Conservation (phyloP, 768 basidiomycete species). For the Pseudohyphozyma bogoriensis region DNA sequence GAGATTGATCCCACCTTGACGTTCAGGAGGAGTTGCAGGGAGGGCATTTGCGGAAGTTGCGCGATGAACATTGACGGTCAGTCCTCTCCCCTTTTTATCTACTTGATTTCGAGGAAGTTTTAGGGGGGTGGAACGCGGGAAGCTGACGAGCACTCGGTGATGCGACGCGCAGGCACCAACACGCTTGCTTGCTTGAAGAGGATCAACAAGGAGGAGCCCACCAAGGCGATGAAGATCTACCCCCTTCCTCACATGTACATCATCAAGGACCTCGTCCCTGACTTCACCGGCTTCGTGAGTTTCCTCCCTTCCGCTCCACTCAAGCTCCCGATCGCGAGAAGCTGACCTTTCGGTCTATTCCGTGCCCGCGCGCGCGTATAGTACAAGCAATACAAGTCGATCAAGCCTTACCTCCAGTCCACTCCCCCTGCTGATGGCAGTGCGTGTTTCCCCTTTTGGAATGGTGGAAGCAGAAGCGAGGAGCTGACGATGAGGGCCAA, state of each 20-base stretch:
- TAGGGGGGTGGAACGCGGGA: background rate
- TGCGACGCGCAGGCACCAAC: constrained; percentile 45
- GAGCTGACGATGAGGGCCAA: background rate
- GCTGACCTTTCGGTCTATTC: constrained; percentile 74
- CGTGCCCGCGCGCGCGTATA: too few species aligned
- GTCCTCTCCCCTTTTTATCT: constrained; percentile 13
- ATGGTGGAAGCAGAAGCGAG: background rate
- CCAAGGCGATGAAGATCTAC: constrained; percentile 80
- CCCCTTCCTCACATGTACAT: constrained; percentile 65
- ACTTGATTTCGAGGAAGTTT: background rate
- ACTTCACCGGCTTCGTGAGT: constrained; percentile 41
- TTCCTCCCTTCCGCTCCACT: constrained; percentile 3
- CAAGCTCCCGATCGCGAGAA: too few species aligned
- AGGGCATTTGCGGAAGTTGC: constrained; percentile 95
- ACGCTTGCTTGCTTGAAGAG: constrained; percentile 94
- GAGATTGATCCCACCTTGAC: constrained; percentile 94
- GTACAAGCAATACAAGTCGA: constrained; percentile 99
- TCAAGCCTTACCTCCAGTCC: constrained; percentile 54
- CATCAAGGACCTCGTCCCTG: constrained; percentile 78
- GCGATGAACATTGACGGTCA: constrained; percentile 99
- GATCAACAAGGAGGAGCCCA: constrained; percentile 65
- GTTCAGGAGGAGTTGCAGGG: constrained; percentile 83
- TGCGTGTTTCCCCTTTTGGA: background rate
- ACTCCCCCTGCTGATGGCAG: constrained; percentile 21
- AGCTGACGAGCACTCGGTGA: background rate